phyloP scores from a whole-genome alignment of 2,329 filamentous ascomycete genomes.

The Chrysoporthe austroafricana region DNA sequence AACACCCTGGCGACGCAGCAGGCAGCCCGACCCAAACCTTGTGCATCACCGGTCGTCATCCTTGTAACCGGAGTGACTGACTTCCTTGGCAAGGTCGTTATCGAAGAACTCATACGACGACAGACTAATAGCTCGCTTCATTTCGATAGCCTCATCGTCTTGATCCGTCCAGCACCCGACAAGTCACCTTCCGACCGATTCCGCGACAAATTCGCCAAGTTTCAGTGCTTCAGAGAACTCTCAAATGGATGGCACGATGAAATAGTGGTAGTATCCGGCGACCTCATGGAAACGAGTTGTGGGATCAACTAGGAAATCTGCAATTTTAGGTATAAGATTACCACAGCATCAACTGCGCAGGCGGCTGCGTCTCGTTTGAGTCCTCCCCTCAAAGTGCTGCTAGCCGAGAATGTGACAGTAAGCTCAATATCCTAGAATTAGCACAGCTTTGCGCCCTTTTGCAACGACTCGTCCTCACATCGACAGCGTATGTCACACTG shows the following conservation, averaged over 20 bases:
- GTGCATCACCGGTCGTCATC: slow-evolving; percentile 6
- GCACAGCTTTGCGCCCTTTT: slow-evolving; percentile 17
- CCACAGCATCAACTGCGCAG: slow-evolving; percentile 29
- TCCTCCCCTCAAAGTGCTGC: slow-evolving; percentile 14
- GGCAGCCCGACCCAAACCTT: not conserved
- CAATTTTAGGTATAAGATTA: slow-evolving; percentile 12
- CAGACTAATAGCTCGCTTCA: slow-evolving; percentile 6
- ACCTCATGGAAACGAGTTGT: slow-evolving; percentile 26
- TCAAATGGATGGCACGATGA: slow-evolving; percentile 16
- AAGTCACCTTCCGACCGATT: slow-evolving; percentile 18
- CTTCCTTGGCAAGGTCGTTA: slow-evolving; percentile 29
- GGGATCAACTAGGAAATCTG: slow-evolving; percentile 5
- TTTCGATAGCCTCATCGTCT: slow-evolving; percentile 20
- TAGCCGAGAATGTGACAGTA: slow-evolving; percentile 26
- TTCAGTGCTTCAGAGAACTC: slow-evolving; percentile 24
- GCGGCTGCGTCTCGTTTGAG: slow-evolving; percentile 29
- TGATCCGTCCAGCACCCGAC: slow-evolving; percentile 16
- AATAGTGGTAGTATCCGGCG: slow-evolving; percentile 22
- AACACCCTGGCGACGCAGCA: not conserved
- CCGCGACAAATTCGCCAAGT: slow-evolving; percentile 16
- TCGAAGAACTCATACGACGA: slow-evolving; percentile 28
- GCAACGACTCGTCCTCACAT: slow-evolving; percentile 24
- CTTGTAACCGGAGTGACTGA: slow-evolving; percentile 30
- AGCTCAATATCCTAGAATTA: slow-evolving; percentile 25
- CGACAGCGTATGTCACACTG: slow-evolving; percentile 27